A percentile compares a stretch with the other conserved stretches of the same genome.
phyloP scores from a whole-genome alignment of 1,139 yeast genomes.

The Yamadazyma atlantica region DNA sequence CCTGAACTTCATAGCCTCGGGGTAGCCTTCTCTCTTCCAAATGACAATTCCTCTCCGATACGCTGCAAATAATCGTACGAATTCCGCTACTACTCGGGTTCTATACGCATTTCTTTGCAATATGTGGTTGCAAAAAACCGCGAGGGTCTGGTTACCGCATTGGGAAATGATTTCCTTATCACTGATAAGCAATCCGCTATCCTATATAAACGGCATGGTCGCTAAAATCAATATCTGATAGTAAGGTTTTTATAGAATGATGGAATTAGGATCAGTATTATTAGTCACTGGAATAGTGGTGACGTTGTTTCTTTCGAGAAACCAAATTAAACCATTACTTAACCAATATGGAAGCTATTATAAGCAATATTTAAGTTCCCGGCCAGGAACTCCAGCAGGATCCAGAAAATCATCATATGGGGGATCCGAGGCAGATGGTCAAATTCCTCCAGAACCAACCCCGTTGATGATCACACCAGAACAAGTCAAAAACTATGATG shows the following conservation, averaged over 20 bases:
- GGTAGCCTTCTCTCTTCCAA: too few relatives aligned
- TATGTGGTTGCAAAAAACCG: neutral
- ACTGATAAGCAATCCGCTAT: slow-evolving; percentile 13
- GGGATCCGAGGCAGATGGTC: slow-evolving; percentile 8
- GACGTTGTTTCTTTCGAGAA: slow-evolving; percentile 16
- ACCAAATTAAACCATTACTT: slow-evolving; percentile 12
- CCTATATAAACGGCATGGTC: too few relatives aligned
- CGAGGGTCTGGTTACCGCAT: slow-evolving; percentile 9
- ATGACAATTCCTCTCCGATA: too few relatives aligned
- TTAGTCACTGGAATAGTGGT: slow-evolving; percentile 15
- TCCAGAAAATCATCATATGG: slow-evolving; percentile 14
- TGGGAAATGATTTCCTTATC: slow-evolving; percentile 10
- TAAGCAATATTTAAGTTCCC: slow-evolving; percentile 12
- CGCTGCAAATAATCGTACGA: too few relatives aligned
- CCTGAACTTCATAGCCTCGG: too few relatives aligned
- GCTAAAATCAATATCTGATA: too few relatives aligned
- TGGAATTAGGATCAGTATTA: slow-evolving; percentile 10
- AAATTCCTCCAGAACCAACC: slow-evolving; percentile 46
- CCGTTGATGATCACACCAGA: slow-evolving; percentile 68
- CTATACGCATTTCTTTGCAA: neutral
- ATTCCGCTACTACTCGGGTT: too few relatives aligned
- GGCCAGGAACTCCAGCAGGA: slow-evolving; percentile 14
- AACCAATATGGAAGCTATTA: slow-evolving; percentile 9
- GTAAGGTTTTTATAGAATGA: slow-evolving; percentile 2
- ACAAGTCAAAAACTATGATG: slow-evolving; percentile 62